Percentiles rank a stretch among this genome's conserved stretches.
These are phyloP conservation scores for Fusarium floridanum DNA, from an alignment of 2,329 filamentous ascomycete genomes.

Conservation along the genomic window DNA sequence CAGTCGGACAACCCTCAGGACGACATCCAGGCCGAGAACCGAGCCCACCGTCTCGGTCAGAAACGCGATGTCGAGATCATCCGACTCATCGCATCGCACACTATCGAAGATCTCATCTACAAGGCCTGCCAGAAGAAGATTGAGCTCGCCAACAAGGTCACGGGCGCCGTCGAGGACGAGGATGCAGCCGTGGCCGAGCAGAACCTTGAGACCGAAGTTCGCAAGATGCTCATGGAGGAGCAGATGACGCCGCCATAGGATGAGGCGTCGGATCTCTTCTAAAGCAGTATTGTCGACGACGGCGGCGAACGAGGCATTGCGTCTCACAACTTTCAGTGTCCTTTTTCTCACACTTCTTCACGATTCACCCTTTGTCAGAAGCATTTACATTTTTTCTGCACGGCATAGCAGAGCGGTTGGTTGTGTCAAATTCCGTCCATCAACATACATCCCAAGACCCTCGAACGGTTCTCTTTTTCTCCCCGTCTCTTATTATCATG, in stretches of 20 bases:
- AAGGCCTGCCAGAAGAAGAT: conserved; percentile 93
- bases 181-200: conserved; percentile 45
- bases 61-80: conserved; percentile 91
- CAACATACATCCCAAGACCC: conserved; percentile 9
- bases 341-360: neutral
- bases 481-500: neutral
- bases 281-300: conserved; percentile 1
- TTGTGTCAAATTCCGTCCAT: conserved; percentile 27
- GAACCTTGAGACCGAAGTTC: conserved; percentile 60
- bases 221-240: conserved; percentile 58
- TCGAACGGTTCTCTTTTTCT: conserved; percentile 6
- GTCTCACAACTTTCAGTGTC: neutral
- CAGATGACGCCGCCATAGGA: conserved; percentile 56
- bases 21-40: conserved; percentile 97
- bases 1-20: conserved; percentile 98
- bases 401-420: conserved; percentile 27
- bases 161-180: conserved; percentile 55
- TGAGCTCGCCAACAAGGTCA: conserved; percentile 78
- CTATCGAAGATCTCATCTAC: conserved; percentile 94
- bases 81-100: conserved; percentile 81
- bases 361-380: conserved; percentile 14
- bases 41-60: conserved; percentile 94
- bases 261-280: conserved; percentile 16
- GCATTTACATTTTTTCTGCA: conserved; percentile 20
- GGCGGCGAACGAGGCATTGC: neutral